These are phyloP conservation scores for Allium cepa DNA, from an alignment of 106 monocot genomes.

Conservation along the genomic window DNA sequence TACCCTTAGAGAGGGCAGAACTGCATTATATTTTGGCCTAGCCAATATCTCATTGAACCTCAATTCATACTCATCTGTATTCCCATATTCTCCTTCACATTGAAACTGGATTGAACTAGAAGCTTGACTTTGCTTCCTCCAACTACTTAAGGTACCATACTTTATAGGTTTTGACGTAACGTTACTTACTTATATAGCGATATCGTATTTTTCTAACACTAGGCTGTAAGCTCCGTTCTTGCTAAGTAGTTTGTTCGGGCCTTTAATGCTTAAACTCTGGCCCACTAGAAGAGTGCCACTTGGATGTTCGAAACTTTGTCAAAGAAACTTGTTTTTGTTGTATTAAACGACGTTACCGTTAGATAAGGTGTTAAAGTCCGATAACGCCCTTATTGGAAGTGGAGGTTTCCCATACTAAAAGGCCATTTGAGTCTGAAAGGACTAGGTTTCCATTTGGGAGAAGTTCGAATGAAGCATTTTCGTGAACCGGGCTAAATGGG, in stretches of 20 bases:
- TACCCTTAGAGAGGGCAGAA: constrained; percentile 25
- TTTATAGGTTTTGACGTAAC: constrained; percentile 16
- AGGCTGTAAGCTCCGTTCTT: constrained; percentile 30
- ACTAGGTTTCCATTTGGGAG: constrained; percentile 34
- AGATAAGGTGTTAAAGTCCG: constrained; percentile 17
- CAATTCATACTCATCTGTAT: constrained; percentile 13
- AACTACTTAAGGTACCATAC: constrained; percentile 6
- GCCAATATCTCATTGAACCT: constrained; percentile 6
- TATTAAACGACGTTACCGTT: constrained; percentile 44
- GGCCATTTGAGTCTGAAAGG: constrained; percentile 34
- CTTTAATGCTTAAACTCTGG: constrained; percentile 25
- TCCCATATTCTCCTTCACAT: constrained; percentile 11
- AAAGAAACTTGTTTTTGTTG: constrained; percentile 12
- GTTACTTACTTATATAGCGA: constrained; percentile 34
- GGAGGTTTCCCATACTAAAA: constrained; percentile 26
- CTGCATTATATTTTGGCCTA: constrained; percentile 44
- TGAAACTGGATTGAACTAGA: neutral
- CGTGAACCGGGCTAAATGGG: constrained; percentile 37
- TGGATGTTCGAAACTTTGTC: constrained; percentile 68
- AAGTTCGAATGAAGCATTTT: constrained; percentile 41
- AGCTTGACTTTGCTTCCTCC: constrained; percentile 7
- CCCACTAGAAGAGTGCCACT: constrained; percentile 48
- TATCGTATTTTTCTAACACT: constrained; percentile 15
- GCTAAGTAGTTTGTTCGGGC: constrained; percentile 23
- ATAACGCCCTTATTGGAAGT: constrained; percentile 50